A percentile compares a stretch with the other conserved stretches of the same genome.
These are phyloP conservation scores for Hanseniaspora hatyaiensis DNA, from an alignment of 805 yeast genomes.

Conservation along the genomic window DNA sequence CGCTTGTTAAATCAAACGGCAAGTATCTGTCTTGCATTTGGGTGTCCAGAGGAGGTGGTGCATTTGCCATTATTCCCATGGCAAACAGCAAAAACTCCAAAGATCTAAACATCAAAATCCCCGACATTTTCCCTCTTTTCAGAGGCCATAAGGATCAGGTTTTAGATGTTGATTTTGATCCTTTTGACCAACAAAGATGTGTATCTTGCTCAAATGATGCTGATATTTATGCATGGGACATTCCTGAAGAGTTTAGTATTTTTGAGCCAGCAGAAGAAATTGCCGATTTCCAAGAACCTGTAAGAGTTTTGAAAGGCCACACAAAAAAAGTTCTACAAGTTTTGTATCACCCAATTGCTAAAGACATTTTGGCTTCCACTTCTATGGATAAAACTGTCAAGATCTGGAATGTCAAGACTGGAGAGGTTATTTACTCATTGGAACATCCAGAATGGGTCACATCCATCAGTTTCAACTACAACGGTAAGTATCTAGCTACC, in stretches of 20 bases:
- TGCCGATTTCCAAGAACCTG: conserved; percentile 40
- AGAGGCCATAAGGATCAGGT: conserved; percentile 95
- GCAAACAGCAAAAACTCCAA: conserved; percentile 18
- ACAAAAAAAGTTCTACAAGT: conserved; percentile 89
- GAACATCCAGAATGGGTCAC: conserved; percentile 85
- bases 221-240: conserved; percentile 72
- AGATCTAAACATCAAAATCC: conserved; percentile 75
- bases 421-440: conserved; percentile 57
- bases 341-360: conserved; percentile 77
- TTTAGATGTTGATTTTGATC: conserved; percentile 89
- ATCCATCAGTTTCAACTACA: conserved; percentile 82
- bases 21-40: conserved; percentile 77
- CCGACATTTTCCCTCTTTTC: conserved; percentile 84
- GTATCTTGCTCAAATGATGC: conserved; percentile 78
- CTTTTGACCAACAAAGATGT: conserved; percentile 63
- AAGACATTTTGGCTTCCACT: conserved; percentile 75
- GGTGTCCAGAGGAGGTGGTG: conserved; percentile 96
- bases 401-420: conserved; percentile 76
- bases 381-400: conserved; percentile 85
- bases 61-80: conserved; percentile 86
- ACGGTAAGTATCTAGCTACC: conserved; percentile 78
- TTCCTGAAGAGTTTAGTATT: conserved; percentile 75
- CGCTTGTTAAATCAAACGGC: conserved; percentile 76
- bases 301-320: conserved; percentile 68
- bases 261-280: conserved; percentile 35